phyloP scores from a whole-genome alignment of 306 rosid species.

The Adenanthera pavonina region DNA sequence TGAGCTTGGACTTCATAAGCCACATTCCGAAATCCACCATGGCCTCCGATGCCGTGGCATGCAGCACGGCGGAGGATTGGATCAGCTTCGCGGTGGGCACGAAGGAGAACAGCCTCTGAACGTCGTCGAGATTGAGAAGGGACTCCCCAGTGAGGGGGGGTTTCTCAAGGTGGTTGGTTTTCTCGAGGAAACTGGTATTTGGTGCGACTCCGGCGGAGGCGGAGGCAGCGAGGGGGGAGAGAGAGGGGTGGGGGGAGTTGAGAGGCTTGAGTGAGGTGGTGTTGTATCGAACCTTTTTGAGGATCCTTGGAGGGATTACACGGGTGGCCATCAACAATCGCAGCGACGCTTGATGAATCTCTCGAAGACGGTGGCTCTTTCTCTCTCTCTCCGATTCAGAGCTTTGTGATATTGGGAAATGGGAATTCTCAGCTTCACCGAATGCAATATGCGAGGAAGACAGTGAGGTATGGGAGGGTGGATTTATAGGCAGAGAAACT shows the following conservation, averaged over 20 bases:
- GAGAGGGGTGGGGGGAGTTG: constrained; percentile 43
- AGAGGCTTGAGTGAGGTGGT: constrained; percentile 54
- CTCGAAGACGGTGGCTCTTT: background rate
- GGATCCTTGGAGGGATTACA: constrained; percentile 59
- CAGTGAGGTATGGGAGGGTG: background rate
- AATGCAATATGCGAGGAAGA: background rate
- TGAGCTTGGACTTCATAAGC: constrained; percentile 68
- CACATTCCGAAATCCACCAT: constrained; percentile 83
- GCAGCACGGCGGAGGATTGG: constrained; percentile 71
- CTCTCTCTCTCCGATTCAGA: background rate
- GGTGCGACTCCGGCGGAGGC: constrained; percentile 32
- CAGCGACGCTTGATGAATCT: too few species aligned
- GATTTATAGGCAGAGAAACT: constrained; percentile 7
- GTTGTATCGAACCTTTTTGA: constrained; percentile 48
- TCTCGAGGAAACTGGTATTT: background rate
- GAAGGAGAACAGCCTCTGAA: constrained; percentile 51
- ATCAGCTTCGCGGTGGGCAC: constrained; percentile 58
- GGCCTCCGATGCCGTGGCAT: constrained; percentile 69
- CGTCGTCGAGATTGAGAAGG: constrained; percentile 47
- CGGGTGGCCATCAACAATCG: constrained; percentile 60
- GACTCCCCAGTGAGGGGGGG: background rate
- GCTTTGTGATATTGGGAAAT: background rate
- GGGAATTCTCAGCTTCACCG: background rate
- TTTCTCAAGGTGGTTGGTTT: background rate
- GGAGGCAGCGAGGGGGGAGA: constrained; percentile 40